Evolutionary conservation across 768 basidiomycete species (phyloP), one percentile per base, ranked within the genome.

Genomic region (Mycena sanguinolenta): DNA sequence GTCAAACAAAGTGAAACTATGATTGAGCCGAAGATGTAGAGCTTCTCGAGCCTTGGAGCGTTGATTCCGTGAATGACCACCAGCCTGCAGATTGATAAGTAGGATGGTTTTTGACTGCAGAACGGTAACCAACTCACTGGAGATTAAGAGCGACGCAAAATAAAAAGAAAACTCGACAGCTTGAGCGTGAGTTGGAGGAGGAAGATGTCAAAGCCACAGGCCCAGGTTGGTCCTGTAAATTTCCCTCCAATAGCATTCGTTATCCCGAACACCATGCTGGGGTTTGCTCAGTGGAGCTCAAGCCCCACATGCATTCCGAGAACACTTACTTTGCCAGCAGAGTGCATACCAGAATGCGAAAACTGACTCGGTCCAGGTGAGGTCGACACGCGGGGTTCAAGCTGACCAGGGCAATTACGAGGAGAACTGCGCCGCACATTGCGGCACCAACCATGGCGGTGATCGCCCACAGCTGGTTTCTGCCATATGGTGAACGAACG

Each of bases 121-220:
- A n/a, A n/a, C n/a, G 32, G 32, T 34, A 34, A 10, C 32, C 32
- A 34, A 34, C 76, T n/a, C 53, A 77, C 76, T 74, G 74, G 36
- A 75, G 71, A 57, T 77, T 77, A 8, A 77, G 69, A 16, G 76
- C 74, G 38, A 77, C 73, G n/a, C 58, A 68, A 42, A 77, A 73
- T 3, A 77, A 63, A 1, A 77, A n/a, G 69, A 27, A 73, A 77
- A 58, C 74, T 71, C 27, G 76, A 77, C 16, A 77, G 39, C 53
- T 77, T 61, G 12, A 77, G 69, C 10, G 73, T 75, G 10, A 72
- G 55, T 73, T 77, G 76, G 27, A 75, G 66, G 13, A 77, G 28
- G 61, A 74, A 77, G 30, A 75, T 74, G 6, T 71, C 64, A 32
- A 77, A 71, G 5, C 74, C 74, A 36, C 76, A 77, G 5, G 62